Percentiles rank a stretch among this genome's conserved stretches.
Conservation (phyloP, 768 basidiomycete species). For the Lentinula raphanica region DNA sequence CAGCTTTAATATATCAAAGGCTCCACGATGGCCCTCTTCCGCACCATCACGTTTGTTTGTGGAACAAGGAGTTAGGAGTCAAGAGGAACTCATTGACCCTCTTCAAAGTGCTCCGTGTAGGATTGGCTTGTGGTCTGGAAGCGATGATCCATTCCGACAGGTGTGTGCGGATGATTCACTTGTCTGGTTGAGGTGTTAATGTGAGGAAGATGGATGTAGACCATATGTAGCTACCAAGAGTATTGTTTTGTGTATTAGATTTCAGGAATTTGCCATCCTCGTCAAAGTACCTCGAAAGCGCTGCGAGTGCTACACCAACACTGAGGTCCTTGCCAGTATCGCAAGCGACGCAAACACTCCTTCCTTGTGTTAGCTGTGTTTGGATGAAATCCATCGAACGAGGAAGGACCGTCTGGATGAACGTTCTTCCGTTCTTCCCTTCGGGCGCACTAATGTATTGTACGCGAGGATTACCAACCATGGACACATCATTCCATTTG, state of each 20-base stretch:
- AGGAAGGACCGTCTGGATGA: constrained; percentile 47
- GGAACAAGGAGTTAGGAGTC: constrained; percentile 23
- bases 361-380: constrained; percentile 28
- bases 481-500: background rate
- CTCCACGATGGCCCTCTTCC: background rate
- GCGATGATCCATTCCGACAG: constrained; percentile 88
- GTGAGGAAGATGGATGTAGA: background rate
- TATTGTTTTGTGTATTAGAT: background rate
- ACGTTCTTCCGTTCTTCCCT: constrained; percentile 53
- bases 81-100: constrained; percentile 72
- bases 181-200: constrained; percentile 29
- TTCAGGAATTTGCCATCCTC: constrained; percentile 35
- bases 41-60: background rate
- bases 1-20: constrained; percentile 6
- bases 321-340: constrained; percentile 56
- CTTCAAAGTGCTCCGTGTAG: constrained; percentile 76
- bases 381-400: constrained; percentile 41
- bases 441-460: constrained; percentile 21
- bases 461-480: background rate
- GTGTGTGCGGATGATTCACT: constrained; percentile 61
- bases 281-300: constrained; percentile 55
- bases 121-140: constrained; percentile 71
- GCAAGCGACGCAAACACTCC: constrained; percentile 45
- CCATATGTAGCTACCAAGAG: background rate
- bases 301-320: constrained; percentile 57